Percentiles rank a stretch among this genome's conserved stretches.
phyloP scores from a whole-genome alignment of 345 rosid species.

The Bretschneidera sinensis region DNA sequence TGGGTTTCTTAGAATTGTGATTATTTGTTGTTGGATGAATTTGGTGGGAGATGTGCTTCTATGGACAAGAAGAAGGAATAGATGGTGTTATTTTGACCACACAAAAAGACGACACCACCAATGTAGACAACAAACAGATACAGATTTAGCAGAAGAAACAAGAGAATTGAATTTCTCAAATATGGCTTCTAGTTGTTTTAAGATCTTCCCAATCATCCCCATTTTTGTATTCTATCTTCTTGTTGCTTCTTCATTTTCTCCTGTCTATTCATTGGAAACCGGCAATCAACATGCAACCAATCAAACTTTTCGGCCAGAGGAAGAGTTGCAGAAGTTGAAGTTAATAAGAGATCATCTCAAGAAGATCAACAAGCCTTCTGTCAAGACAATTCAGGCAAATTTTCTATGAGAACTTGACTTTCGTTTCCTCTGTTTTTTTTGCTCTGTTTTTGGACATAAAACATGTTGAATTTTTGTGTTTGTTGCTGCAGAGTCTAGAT shows the following conservation, averaged over 20 bases:
- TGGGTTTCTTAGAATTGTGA: constrained; percentile 35
- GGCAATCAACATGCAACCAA: constrained; percentile 29
- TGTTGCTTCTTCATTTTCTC: constrained; percentile 39
- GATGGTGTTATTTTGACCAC: constrained; percentile 41
- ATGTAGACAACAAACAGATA: constrained; percentile 27
- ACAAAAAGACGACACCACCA: constrained; percentile 46
- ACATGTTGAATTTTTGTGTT: constrained; percentile 7
- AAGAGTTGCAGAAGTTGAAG: constrained; percentile 54
- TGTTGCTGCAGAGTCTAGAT: constrained; percentile 65
- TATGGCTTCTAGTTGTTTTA: constrained; percentile 33
- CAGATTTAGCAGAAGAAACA: constrained; percentile 16
- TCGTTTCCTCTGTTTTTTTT: background rate
- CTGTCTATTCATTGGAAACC: constrained; percentile 39
- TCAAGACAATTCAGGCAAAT: constrained; percentile 76
- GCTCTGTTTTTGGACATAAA: constrained; percentile 13
- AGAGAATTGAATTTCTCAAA: constrained; percentile 27
- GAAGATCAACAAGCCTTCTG: constrained; percentile 84
- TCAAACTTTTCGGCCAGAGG: constrained; percentile 58
- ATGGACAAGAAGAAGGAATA: constrained; percentile 40
- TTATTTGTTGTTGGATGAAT: constrained; percentile 35
- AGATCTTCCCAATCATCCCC: constrained; percentile 32
- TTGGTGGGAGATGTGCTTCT: constrained; percentile 37
- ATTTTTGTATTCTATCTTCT: constrained; percentile 40
- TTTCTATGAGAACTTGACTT: background rate
- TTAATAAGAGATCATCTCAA: constrained; percentile 52